Evolutionary conservation across 306 rosid genomes (phyloP).

Genomic region (Gastrolobium villosum): DNA sequence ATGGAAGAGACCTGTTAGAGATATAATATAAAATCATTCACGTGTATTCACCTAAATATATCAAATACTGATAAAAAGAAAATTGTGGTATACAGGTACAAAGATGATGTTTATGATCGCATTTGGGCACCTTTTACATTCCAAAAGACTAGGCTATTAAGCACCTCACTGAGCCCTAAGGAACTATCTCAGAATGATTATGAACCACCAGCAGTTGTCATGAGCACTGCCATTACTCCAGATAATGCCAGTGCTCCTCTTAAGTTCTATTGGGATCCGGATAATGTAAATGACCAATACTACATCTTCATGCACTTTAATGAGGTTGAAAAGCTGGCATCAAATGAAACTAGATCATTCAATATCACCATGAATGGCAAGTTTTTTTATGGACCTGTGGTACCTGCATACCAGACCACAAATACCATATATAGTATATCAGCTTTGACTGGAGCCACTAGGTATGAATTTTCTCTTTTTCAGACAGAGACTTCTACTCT

Average conservation of each 20-base stretch:
- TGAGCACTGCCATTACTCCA: conserved; percentile 54
- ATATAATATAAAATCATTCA: too few relatives aligned
- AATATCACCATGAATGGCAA: conserved; percentile 21
- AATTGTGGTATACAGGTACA: conserved; percentile 46
- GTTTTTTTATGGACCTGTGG: background rate
- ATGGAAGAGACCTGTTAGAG: too few relatives aligned
- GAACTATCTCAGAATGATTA: background rate
- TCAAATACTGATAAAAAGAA: background rate
- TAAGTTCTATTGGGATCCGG: background rate
- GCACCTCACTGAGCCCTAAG: conserved; percentile 6
- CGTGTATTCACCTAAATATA: background rate
- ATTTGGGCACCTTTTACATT: background rate
- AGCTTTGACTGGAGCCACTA: background rate
- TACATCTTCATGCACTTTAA: conserved; percentile 45
- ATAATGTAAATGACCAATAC: background rate
- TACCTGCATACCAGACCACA: background rate
- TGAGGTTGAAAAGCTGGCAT: conserved; percentile 39
- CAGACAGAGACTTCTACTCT: conserved; percentile 46
- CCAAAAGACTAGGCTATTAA: background rate
- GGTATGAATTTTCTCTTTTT: background rate
- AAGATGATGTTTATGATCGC: conserved; percentile 54
- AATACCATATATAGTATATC: rapidly evolving
- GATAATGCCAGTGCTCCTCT: conserved; percentile 18
- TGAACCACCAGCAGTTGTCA: conserved; percentile 44
- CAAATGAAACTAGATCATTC: conserved; percentile 54